Base-by-base conservation (phyloP, 306 rosid genomes). In the Trifolium fragiferum region DNA sequence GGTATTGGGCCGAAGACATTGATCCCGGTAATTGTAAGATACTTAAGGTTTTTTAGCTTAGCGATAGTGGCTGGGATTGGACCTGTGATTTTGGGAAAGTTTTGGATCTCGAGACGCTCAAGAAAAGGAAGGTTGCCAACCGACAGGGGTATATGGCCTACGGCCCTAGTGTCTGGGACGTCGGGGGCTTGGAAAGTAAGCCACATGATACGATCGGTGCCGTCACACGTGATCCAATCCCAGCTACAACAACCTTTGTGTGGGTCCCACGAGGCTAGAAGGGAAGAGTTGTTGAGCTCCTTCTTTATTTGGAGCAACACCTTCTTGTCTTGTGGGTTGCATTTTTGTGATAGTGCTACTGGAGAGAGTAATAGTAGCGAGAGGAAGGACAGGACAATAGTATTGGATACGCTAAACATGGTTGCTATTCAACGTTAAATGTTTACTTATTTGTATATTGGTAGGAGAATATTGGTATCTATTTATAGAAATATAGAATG, bases 51-150 rank as follows among this genome's bases (percentile, higher is more conserved):
- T 8, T 84, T 73, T 69, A 90, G 95, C 30, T 89, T 89, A 11
- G 80, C 81, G 0, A 90, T 86, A 69, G 91, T 23, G 62, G 90
- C 83, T 20, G 76, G 92, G 55, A 93, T 84, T 12, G 87, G 90
- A 19, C 35, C 65, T 7, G 79, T 67, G 71, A 91, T 88, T 20
- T 83, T 86, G 14, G 79, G 38, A 23, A 43, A 18, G 77, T 90
- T 87, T 78, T 77, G 94, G 46, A 92, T 66, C 0, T 27, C 72
- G 2, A 90, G 87, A 37, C 50, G 60, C 65, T 80, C 57, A 0
- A 92, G 85, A 59, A 13, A 90, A 1, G 96, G 89, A 37, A 92
- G 90, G 68, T 90, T 80, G 2, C 94, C 98, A 0, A 92, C 84
- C 0, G 82, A 67, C 9, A 89, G 78, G 0, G 98, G 96, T 59